Evolutionary conservation across 768 basidiomycete species (phyloP), one percentile per base, ranked within the genome.

Genomic region (Kwoniella dendrophila): DNA sequence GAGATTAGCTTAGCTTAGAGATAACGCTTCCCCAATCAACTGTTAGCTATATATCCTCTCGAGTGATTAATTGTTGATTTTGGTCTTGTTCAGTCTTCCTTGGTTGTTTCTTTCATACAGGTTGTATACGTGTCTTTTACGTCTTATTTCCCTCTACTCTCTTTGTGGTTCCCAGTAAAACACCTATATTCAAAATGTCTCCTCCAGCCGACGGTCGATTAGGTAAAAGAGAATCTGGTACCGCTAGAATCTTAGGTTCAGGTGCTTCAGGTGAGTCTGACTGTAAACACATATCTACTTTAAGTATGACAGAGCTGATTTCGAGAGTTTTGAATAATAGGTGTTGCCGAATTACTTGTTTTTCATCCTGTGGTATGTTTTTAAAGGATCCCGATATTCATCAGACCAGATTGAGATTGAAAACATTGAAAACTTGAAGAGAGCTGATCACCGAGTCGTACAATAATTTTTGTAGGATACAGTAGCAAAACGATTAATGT

Each of bases 401-500:
- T n/a, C n/a, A n/a, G n/a, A n/a, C n/a, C n/a, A n/a, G n/a, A n/a
- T n/a, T n/a, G n/a, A n/a, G n/a, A n/a, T n/a, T n/a, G n/a, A n/a
- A n/a, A n/a, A n/a, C n/a, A n/a, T n/a, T n/a, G n/a, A n/a, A n/a
- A n/a, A n/a, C n/a, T n/a, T n/a, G n/a, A n/a, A n/a, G n/a, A n/a
- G n/a, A n/a, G n/a, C n/a, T n/a, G n/a, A n/a, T n/a, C n/a, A n/a
- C n/a, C n/a, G n/a, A n/a, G n/a, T n/a, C n/a, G n/a, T n/a, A n/a
- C n/a, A n/a, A n/a, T n/a, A n/a, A n/a, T n/a, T n/a, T n/a, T n/a
- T n/a, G 11, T 41, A 79, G 72, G 93, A 99, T 81, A 99, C 96
- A 1, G 87, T 97, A 56, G 92, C 96, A n/a, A 99, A 99, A 80
- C 88, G 95, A 34, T 80, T 99, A 54, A 99, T 99, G 95, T 94